These are phyloP conservation scores for Pinus tabuliformis DNA, from an alignment of 75 land plant genomes.

Conservation along the genomic window DNA sequence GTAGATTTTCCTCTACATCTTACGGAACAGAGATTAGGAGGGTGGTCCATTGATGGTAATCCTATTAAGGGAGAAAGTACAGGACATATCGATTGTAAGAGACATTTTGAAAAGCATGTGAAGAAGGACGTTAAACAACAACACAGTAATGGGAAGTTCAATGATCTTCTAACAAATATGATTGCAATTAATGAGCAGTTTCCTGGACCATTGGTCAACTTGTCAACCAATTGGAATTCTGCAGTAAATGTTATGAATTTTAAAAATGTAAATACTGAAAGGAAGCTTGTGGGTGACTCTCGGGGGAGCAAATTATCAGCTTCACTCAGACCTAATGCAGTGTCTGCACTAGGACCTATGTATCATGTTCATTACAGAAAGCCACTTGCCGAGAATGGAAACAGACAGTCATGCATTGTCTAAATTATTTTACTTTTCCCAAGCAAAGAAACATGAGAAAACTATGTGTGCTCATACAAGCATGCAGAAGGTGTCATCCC, in stretches of 20 bases:
- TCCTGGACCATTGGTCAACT: too few species aligned
- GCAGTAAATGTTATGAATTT: too few species aligned
- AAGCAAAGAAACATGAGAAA: constrained; percentile 68
- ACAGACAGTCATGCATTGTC: constrained; percentile 49
- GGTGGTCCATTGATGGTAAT: background rate
- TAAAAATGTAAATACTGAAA: constrained; percentile 85
- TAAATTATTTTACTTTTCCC: constrained; percentile 59
- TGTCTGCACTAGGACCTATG: constrained; percentile 94
- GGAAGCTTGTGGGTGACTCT: constrained; percentile 86
- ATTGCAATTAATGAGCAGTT: constrained; percentile 17
- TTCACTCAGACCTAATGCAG: constrained; percentile 90
- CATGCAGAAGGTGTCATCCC: constrained; percentile 40
- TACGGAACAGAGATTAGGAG: background rate
- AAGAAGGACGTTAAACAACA: constrained; percentile 64
- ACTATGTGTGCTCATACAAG: constrained; percentile 61
- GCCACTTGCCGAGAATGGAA: constrained; percentile 75
- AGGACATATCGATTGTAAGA: constrained; percentile 14
- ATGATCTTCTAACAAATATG: constrained; percentile 41
- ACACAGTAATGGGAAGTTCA: constrained; percentile 42
- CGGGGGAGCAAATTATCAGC: constrained; percentile 46
- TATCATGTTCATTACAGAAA: constrained; percentile 84
- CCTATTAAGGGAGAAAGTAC: background rate
- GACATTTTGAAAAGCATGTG: constrained; percentile 37
- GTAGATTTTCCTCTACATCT: too few species aligned
- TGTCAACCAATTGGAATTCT: too few species aligned